Evolutionary conservation across 495 filamentous ascomycete species (phyloP), one percentile per base, ranked within the genome.

Genomic region (Poronia punctata): DNA sequence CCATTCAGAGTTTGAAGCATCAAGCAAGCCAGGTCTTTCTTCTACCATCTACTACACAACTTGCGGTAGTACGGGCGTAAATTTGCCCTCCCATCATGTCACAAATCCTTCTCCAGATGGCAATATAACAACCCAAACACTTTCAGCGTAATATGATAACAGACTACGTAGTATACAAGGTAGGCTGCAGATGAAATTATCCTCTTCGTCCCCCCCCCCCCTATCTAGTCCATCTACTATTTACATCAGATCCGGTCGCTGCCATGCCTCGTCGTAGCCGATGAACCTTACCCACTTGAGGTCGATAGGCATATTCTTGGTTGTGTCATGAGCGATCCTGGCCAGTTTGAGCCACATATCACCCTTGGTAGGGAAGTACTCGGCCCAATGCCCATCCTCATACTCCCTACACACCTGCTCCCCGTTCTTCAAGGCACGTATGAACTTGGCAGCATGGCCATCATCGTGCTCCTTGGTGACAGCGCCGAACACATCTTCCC

Each of bases 201-300:
- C n/a, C n/a, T n/a, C n/a, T n/a, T n/a, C n/a, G n/a, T n/a, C n/a
- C n/a, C n/a, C n/a, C n/a, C n/a, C n/a, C n/a, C n/a, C n/a, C n/a
- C n/a, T n/a, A n/a, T n/a, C n/a, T n/a, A n/a, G n/a, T n/a, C n/a
- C n/a, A n/a, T n/a, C n/a, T n/a, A n/a, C n/a, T n/a, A n/a, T n/a
- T n/a, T n/a, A n/a, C n/a, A n/a, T n/a, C 12, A 31, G 28, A 7
- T 31, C 28, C 28, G 28, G 28, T n/a, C 28, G 7, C 28, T 31
- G 14, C 30, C 54, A 72, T 12, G 51, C 50, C 40, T 64, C 52
- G 36, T 68, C 62, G 57, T 67, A 70, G 6, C 72, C 72, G 12
- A 56, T 47, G 45, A 52, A 57, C 29, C 60, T 46, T 8, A 74
- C 51, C 70, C 71, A 76, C 35, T 52, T 48, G 15, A 40, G 44